These are phyloP conservation scores for Apiospora pterosperma DNA, from an alignment of 2,329 filamentous ascomycete species.

Conservation along the genomic window DNA sequence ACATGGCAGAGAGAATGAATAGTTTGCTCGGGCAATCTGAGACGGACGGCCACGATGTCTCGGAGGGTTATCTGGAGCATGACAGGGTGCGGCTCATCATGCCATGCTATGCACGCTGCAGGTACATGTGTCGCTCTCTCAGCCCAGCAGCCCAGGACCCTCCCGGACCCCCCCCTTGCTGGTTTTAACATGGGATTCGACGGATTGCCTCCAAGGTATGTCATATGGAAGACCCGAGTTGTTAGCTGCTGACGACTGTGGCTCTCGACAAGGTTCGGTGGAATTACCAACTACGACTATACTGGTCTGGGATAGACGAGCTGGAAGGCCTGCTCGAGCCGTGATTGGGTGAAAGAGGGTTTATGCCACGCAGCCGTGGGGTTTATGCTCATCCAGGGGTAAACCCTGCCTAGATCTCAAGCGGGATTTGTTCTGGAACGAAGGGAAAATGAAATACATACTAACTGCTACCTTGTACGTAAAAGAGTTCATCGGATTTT, in stretches of 20 bases:
- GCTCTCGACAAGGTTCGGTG: not conserved
- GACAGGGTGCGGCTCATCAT: not conserved
- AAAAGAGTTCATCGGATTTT: not conserved
- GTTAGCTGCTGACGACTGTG: not conserved
- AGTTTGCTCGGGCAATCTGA: not conserved
- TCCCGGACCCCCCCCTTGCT: not conserved
- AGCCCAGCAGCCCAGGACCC: not conserved
- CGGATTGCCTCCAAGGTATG: not conserved
- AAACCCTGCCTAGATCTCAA: not conserved
- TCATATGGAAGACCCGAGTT: not conserved
- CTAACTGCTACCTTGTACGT: no score
- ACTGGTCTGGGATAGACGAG: not conserved
- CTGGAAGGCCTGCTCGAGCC: not conserved
- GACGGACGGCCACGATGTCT: not conserved
- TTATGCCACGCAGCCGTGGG: not conserved
- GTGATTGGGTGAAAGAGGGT: not conserved
- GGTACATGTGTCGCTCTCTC: not conserved
- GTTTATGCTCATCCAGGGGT: not conserved
- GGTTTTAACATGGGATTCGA: not conserved
- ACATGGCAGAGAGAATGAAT: not conserved
- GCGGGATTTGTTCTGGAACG: not conserved
- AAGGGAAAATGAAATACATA: no score
- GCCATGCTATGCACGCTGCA: not conserved
- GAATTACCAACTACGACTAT: not conserved
- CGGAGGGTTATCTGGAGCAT: not conserved